Base-by-base conservation (phyloP, 805 yeast genomes). In the Candida sphagnicola region DNA sequence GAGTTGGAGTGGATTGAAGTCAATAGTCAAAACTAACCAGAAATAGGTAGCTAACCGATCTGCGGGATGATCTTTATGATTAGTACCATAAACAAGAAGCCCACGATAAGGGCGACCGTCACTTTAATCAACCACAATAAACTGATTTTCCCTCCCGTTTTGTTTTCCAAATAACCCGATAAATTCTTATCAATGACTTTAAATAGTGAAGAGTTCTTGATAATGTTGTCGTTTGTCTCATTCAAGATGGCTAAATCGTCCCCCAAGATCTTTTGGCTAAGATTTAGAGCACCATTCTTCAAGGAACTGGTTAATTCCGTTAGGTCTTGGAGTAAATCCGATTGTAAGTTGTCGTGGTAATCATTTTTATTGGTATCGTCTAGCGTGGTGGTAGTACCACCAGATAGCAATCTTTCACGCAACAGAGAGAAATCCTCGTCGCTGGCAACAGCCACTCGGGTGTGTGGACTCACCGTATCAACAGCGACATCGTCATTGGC, bases 311-410 rank as follows among this genome's bases (percentile, higher is more conserved):
- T 78, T 57, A 78, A 65, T 14, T 62, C 69, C 3, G 71, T 52
- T 35, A 78, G 59, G 29, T 78, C 82, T 19, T 54, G 56, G 23
- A 78, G 51, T 12, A 78, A 57, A 28, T 72, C 73, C 26, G 72
- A 72, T 51, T 78, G 84, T 18, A 66, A 41, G 8, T 62, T 56
- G 40, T 67, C 73, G 46, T 69, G 74, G 50, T 65, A 64, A 8
- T 57, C 55, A 43, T 69, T 68, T 34, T 40, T 11, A 23, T 38
- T 28, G 8, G 8, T 8, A 5, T 30, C 25, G 13, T 18, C 18
- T 15, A 48, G 39, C 5, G 35, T 39, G 17, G 43, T 31, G n/a
- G 35, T 30, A 25, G 31, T 48, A 2, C 59, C 59, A 3, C 54
- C 57, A 2, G 58, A 42, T 8, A 60, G 47, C 18, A 60, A 43